Conservation (phyloP, 139 green algal genomes). For the Picochlorum sp. region DNA sequence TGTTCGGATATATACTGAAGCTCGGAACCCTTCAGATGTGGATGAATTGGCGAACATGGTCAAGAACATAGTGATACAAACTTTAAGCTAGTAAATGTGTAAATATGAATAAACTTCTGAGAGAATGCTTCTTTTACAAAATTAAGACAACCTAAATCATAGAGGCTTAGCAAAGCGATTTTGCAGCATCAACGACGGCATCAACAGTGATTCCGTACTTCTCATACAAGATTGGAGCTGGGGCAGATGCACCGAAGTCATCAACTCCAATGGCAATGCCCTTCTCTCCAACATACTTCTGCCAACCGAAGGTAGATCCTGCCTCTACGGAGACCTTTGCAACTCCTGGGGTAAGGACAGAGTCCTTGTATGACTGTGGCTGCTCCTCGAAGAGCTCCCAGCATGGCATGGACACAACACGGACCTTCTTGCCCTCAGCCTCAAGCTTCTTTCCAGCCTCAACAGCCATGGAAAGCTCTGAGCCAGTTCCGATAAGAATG, state of each 20-base stretch:
- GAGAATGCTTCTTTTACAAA: not conserved
- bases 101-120: not conserved
- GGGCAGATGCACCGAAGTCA: slow-evolving; percentile 83
- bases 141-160: not conserved
- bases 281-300: slow-evolving; percentile 68
- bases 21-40: slow-evolving; percentile 50
- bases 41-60: slow-evolving; percentile 65
- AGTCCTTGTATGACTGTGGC: slow-evolving; percentile 59
- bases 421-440: slow-evolving; percentile 77
- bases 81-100: not conserved
- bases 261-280: slow-evolving; percentile 85
- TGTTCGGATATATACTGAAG: slow-evolving; percentile 94
- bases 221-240: slow-evolving; percentile 80
- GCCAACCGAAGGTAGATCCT: slow-evolving; percentile 85
- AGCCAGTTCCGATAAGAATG: slow-evolving; percentile 91
- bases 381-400: slow-evolving; percentile 97
- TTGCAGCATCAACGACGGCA: slow-evolving; percentile 63
- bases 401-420: slow-evolving; percentile 92
- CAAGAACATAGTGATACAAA: slow-evolving; percentile 8
- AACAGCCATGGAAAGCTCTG: slow-evolving; percentile 81
- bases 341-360: slow-evolving; percentile 18
- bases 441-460: slow-evolving; percentile 75
- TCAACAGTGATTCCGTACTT: slow-evolving; percentile 87
- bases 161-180: slow-evolving; percentile 27
- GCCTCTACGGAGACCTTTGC: slow-evolving; percentile 84